phyloP scores from a whole-genome alignment of 1,284 basidiomycete species.

The Cryptococcus amylolentus region DNA sequence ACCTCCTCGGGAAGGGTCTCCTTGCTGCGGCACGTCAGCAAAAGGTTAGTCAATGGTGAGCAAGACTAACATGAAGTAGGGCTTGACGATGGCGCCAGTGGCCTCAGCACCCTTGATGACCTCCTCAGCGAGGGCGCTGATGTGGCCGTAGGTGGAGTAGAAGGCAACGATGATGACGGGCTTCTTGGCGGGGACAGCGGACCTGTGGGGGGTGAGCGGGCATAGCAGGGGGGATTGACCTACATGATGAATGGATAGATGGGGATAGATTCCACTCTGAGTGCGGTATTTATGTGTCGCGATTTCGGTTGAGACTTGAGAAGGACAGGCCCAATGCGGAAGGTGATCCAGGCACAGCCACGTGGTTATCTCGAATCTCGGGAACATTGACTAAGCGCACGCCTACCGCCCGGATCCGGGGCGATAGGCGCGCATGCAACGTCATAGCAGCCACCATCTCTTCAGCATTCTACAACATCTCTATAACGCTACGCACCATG shows the following conservation, averaged over 20 bases:
- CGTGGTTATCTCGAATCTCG: no score
- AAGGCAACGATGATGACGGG: slow-evolving; percentile 74
- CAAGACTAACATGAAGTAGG: slow-evolving; percentile 59
- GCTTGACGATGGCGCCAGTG: slow-evolving; percentile 67
- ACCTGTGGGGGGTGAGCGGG: slow-evolving; percentile 8
- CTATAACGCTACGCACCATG: slow-evolving; percentile 1
- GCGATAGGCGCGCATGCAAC: background rate
- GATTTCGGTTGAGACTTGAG: no score
- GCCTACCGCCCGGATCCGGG: no score
- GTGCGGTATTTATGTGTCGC: no score
- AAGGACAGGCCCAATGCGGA: no score
- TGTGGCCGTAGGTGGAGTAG: slow-evolving; percentile 79
- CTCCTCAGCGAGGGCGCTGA: slow-evolving; percentile 71
- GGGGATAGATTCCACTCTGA: background rate
- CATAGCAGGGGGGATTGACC: background rate
- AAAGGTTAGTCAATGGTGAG: background rate
- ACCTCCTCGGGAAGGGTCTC: slow-evolving; percentile 82
- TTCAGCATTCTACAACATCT: background rate
- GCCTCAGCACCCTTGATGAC: slow-evolving; percentile 67
- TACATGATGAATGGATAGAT: background rate
- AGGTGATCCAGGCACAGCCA: no score
- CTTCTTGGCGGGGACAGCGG: slow-evolving; percentile 11
- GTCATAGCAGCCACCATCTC: background rate
- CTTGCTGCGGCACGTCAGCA: slow-evolving; percentile 54
- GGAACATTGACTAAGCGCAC: no score